Evolutionary conservation across 2,329 filamentous ascomycete species (phyloP), one percentile per base, ranked within the genome.

Genomic region (Pseudomassariella vexata): DNA sequence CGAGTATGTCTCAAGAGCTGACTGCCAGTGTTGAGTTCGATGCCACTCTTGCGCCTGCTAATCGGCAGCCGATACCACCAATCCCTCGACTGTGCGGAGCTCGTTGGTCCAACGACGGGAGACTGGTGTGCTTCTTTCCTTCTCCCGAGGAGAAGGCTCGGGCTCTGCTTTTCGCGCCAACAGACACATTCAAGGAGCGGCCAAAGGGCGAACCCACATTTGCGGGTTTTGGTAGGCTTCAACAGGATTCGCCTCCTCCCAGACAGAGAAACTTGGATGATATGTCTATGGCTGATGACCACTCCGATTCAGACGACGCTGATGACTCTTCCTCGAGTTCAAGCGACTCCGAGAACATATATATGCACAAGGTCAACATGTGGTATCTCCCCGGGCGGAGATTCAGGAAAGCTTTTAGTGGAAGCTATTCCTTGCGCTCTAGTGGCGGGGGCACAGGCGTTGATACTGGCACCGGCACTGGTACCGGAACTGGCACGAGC

Each of bases 121-220:
- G 69, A 24, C 59, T 84, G 2, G 67, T 79, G 5, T 82, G 77
- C 47, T 84, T 84, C 54, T 84, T 83, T 45, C 78, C 78, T 2
- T 77, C 77, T 1, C 82, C 79, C 42, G 77, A 82, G 45, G 71
- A 76, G 48, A 77, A 71, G 41, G 68, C 70, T 11, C 66, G 61
- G 21, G 66, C 62, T 3, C 32, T 72, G 5, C 63, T 75, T 27
- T 67, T 68, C 11, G 63, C 63, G 2, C 57, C 64, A 2, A 56
- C 60, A 17, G 62, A 72, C 30, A 45, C 65, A 11, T 55, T 60
- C 33, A 67, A 62, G 49, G 60, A 75, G 46, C 60, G 68, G 9
- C 55, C 62, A 0, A 75, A 64, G 42, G 68, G 66, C 17, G 72
- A 76, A 36, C 70, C 71, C 1, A 69, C 65, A 23, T 77, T 76